Evolutionary conservation across 2,329 filamentous ascomycete genomes (phyloP).

Genomic region (Paecilomyces variotii): DNA sequence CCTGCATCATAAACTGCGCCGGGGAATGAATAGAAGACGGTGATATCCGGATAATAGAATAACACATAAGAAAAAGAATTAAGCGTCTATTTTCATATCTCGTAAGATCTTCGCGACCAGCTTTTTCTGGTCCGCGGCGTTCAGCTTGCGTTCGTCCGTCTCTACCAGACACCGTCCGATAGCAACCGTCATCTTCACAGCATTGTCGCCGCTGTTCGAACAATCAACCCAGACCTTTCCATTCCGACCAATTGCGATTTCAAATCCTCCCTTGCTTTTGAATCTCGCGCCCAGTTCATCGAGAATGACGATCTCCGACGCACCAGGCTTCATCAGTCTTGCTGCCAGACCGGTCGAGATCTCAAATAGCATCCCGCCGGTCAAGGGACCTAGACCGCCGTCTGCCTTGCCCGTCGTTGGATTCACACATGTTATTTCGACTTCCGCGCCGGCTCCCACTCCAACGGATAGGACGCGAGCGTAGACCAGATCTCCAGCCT

Average conservation of each 20-base stretch:
- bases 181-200: slow-evolving; percentile 60
- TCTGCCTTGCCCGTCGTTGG: slow-evolving; percentile 80
- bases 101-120: slow-evolving; percentile 35
- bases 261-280: slow-evolving; percentile 56
- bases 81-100: slow-evolving; percentile 31
- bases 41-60: neutral
- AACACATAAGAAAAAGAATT: slow-evolving; percentile 6
- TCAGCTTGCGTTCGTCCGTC: slow-evolving; percentile 57
- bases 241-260: slow-evolving; percentile 88
- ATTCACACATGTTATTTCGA: slow-evolving; percentile 85
- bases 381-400: slow-evolving; percentile 77
- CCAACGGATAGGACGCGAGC: slow-evolving; percentile 72
- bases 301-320: slow-evolving; percentile 56
- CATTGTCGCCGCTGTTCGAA: slow-evolving; percentile 45
- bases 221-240: slow-evolving; percentile 88
- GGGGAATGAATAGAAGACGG: neutral
- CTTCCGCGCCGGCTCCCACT: slow-evolving; percentile 74
- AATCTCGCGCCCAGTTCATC: slow-evolving; percentile 76
- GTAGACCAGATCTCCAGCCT: slow-evolving; percentile 72
- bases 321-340: slow-evolving; percentile 50
- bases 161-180: slow-evolving; percentile 72
- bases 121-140: slow-evolving; percentile 38
- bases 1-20: neutral
- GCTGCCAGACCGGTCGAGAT: slow-evolving; percentile 77
- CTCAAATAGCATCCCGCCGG: slow-evolving; percentile 77